Conservation (phyloP, 495 filamentous ascomycete species). For the Penicillium parvum region DNA sequence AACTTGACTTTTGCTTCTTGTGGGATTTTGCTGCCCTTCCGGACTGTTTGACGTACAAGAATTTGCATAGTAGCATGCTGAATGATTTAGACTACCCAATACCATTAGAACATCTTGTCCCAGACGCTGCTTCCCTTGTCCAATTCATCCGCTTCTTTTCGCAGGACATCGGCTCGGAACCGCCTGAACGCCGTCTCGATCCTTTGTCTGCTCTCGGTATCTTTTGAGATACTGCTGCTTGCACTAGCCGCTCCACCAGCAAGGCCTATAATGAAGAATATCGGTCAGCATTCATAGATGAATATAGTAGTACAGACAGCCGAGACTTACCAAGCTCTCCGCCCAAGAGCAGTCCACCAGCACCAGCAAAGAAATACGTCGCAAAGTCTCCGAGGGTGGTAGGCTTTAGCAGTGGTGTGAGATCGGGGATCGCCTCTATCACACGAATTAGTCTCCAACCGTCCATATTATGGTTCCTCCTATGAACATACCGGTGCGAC, state of each 20-base stretch:
- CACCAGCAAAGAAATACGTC: conserved; percentile 58
- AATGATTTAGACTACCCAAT: too few relatives aligned
- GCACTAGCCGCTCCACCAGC: conserved; percentile 51
- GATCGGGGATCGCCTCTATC: conserved; percentile 57
- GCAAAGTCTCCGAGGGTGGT: conserved; percentile 55
- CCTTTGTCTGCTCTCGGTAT: conserved; percentile 50
- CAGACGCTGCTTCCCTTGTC: conserved; percentile 38
- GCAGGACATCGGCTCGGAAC: conserved; percentile 58
- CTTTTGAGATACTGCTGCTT: conserved; percentile 44
- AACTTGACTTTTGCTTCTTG: too few relatives aligned
- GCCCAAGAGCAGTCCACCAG: conserved; percentile 59
- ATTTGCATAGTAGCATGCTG: too few relatives aligned
- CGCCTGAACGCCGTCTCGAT: conserved; percentile 61
- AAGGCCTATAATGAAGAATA: conserved; percentile 37
- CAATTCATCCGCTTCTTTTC: conserved; percentile 51
- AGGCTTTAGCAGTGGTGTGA: conserved; percentile 53
- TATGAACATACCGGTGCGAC: conserved; percentile 50
- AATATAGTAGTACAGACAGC: background rate
- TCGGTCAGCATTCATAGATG: background rate
- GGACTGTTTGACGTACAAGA: too few relatives aligned
- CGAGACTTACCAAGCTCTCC: conserved; percentile 50
- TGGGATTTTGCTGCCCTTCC: too few relatives aligned
- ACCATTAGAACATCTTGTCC: conserved; percentile 25
- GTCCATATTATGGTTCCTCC: background rate
- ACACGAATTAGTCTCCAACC: background rate